phyloP scores from a whole-genome alignment of 768 basidiomycete genomes.

The Boletus vinaceobasis region DNA sequence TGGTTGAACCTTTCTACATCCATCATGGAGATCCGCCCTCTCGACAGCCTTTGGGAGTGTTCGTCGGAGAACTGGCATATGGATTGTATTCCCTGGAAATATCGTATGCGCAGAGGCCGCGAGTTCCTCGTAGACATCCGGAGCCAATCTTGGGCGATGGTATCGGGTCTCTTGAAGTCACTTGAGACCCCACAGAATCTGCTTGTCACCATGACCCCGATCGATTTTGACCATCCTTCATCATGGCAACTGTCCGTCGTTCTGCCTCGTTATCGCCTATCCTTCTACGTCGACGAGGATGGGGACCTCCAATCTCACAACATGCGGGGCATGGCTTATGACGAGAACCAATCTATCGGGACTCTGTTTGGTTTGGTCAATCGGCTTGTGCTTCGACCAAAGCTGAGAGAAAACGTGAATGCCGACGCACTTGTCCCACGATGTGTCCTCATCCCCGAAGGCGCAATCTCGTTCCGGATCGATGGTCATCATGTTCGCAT shows the following conservation, averaged over 20 bases:
- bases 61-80: constrained; percentile 24
- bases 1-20: constrained; percentile 24
- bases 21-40: constrained; percentile 25
- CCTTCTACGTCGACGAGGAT: constrained; percentile 34
- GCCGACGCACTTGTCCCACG: constrained; percentile 7
- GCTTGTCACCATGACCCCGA: constrained; percentile 8
- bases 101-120: neutral
- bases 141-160: constrained; percentile 22
- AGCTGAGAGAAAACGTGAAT: neutral
- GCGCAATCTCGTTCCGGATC: constrained; percentile 18
- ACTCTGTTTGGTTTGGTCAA: constrained; percentile 43
- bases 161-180: constrained; percentile 12
- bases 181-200: constrained; percentile 15
- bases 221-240: neutral
- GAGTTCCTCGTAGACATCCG: constrained; percentile 22
- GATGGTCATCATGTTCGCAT: constrained; percentile 17
- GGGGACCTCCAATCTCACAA: constrained; percentile 38
- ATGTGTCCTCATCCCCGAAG: constrained; percentile 40
- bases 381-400: constrained; percentile 39
- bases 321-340: constrained; percentile 38
- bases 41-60: constrained; percentile 14
- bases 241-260: constrained; percentile 21
- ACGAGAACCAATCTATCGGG: constrained; percentile 38
- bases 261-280: constrained; percentile 39
- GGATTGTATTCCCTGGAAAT: neutral